Evolutionary conservation across 805 yeast genomes (phyloP), one percentile per base, ranked within the genome.

Genomic region (Sugiyamaella valdiviana): DNA sequence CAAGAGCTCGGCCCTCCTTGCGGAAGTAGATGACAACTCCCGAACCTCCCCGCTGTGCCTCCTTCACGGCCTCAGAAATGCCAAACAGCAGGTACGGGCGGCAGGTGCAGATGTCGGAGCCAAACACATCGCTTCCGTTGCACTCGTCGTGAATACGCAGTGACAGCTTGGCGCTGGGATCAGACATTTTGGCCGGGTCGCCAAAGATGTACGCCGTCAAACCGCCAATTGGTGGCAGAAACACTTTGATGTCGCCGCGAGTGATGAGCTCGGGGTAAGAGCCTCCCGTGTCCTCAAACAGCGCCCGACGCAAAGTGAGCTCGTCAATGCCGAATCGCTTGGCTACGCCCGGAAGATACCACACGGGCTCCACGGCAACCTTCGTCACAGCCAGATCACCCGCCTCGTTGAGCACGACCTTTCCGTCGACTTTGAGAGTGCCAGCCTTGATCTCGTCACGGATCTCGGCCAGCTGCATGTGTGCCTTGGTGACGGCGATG

Each of bases 271-370:
- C 85, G 14, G 85, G 85, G 60, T 80, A 80, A 76, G 80, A 79
- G 37, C 85, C 85, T 57, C 82, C 82, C 43, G 85, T 80, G 59
- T 80, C 85, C 60, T 80, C 80, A 60, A 80, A 80, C 53, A 80
- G 66, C 2, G 82, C 78, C 44, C 78, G 73, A 61, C 85, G 73
- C 42, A 80, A 69, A 43, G 77, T 77, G 15, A 61, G 64, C 58
- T 80, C 86, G 26, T 76, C 67, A 51, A 80, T 74, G 23, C 76
- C 76, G 58, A 80, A 76, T 58, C 83, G 75, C 60, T 77, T 70
- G 22, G 85, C 86, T 50, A 80, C 82, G 22, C 83, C 84, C 2
- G 86, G 86, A 49, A 80, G 68, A 57, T 78, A 74, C 85, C 86
- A 80, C 36, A 80, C 85, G 15, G 85, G 85, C 58, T 80, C 86